phyloP scores from a whole-genome alignment of 1,284 basidiomycete genomes.

The Ganoderma lucidum region DNA sequence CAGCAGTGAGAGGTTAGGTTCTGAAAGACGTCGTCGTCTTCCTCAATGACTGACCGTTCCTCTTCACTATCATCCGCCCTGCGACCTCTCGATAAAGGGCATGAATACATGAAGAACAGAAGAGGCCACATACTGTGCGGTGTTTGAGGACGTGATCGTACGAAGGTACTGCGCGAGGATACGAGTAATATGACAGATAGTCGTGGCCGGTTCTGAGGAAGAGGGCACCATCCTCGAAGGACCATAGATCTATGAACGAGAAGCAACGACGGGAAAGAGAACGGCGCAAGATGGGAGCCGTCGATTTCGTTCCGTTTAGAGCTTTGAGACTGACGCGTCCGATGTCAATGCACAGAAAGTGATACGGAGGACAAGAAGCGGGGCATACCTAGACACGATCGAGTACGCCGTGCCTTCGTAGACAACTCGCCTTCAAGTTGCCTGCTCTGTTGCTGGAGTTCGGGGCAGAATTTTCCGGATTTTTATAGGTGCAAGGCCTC shows the following conservation, averaged over 20 bases:
- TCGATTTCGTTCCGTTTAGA: not conserved
- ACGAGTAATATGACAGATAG: not conserved
- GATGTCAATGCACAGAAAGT: not conserved
- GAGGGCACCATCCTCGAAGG: not conserved
- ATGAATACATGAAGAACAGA: too few relatives aligned
- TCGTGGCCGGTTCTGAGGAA: not conserved
- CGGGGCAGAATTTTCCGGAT: not conserved
- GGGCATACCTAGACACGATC: not conserved
- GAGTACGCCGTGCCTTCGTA: not conserved
- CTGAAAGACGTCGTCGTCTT: too few relatives aligned
- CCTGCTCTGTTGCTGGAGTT: not conserved
- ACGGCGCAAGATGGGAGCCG: not conserved
- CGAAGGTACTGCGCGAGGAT: not conserved
- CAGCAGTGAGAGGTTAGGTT: too few relatives aligned
- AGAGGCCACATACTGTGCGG: too few relatives aligned
- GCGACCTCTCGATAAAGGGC: too few relatives aligned
- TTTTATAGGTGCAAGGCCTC: not conserved
- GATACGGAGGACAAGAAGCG: not conserved
- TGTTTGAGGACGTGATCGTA: not conserved
- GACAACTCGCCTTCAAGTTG: not conserved
- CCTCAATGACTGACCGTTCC: too few relatives aligned
- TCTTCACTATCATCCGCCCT: too few relatives aligned
- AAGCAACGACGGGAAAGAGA: not conserved
- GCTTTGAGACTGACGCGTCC: not conserved
- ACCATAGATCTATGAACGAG: not conserved